Evolutionary conservation across 257 asterid species (phyloP).

Genomic region (Dorcoceras hygrometricum): DNA sequence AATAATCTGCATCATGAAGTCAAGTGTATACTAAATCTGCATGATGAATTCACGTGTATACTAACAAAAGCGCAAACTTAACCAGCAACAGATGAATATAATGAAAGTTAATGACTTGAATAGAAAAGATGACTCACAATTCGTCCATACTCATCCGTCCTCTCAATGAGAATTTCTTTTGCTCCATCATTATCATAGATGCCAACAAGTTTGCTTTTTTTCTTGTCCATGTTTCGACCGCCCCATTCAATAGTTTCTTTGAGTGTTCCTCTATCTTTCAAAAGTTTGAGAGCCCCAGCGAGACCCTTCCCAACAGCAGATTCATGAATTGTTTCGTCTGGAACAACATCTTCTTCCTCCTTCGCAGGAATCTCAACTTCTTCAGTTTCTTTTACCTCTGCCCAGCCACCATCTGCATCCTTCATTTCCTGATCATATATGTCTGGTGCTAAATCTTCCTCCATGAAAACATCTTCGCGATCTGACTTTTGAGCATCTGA

Average conservation of each 20-base stretch:
- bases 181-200: slow-evolving; percentile 53
- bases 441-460: slow-evolving; percentile 65
- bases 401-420: slow-evolving; percentile 58
- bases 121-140: slow-evolving; percentile 52
- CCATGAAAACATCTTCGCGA: slow-evolving; percentile 91
- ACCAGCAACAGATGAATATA: slow-evolving; percentile 11
- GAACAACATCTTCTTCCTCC: slow-evolving; percentile 56
- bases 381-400: slow-evolving; percentile 53
- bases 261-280: slow-evolving; percentile 83
- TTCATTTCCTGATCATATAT: slow-evolving; percentile 49
- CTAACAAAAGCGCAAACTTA: slow-evolving; percentile 3
- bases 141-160: slow-evolving; percentile 95
- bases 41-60: background rate
- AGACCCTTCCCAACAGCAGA: slow-evolving; percentile 88
- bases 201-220: slow-evolving; percentile 89
- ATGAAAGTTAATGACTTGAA: background rate
- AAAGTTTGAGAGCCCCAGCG: slow-evolving; percentile 68
- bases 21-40: slow-evolving; percentile 10
- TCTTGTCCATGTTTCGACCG: slow-evolving; percentile 98
- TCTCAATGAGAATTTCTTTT: slow-evolving; percentile 82
- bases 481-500: slow-evolving; percentile 68
- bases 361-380: slow-evolving; percentile 41
- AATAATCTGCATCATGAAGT: background rate
- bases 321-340: slow-evolving; percentile 82
- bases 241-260: slow-evolving; percentile 96